Evolutionary conservation across 1,139 yeast species (phyloP).

Genomic region (Diutina neorugosa): DNA sequence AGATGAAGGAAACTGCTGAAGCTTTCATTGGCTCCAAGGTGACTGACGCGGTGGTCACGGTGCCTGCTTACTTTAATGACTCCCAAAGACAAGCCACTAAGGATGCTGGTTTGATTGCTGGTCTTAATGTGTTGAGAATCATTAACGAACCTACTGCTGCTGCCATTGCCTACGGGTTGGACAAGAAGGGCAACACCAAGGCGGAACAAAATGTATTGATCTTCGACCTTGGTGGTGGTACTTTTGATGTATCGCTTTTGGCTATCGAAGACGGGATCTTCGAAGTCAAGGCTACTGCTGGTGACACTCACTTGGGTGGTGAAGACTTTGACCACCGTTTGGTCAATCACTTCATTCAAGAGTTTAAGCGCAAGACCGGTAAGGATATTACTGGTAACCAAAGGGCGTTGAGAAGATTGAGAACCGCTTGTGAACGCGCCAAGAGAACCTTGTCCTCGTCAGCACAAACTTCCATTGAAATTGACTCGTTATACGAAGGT

Average conservation of each 20-base stretch:
- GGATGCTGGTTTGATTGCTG: constrained; percentile 96
- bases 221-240: constrained; percentile 41
- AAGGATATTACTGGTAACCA: constrained; percentile 64
- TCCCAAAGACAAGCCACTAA: constrained; percentile 98
- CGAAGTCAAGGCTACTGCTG: constrained; percentile 41
- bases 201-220: constrained; percentile 32
- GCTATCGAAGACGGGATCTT: constrained; percentile 42
- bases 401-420: constrained; percentile 79
- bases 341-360: constrained; percentile 15
- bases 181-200: constrained; percentile 37
- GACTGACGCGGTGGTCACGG: constrained; percentile 91
- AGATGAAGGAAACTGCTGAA: constrained; percentile 91
- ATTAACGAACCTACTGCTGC: constrained; percentile 99
- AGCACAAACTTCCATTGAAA: constrained; percentile 82
- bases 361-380: constrained; percentile 80
- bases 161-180: constrained; percentile 95
- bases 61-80: constrained; percentile 96
- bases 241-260: constrained; percentile 40
- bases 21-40: constrained; percentile 82
- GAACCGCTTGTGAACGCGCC: constrained; percentile 95
- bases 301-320: constrained; percentile 59
- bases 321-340: constrained; percentile 45
- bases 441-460: constrained; percentile 89
- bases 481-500: constrained; percentile 92
- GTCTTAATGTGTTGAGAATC: constrained; percentile 85